Base-by-base conservation (phyloP, 108 stramenopile species). In the Cyclotella distinguenda region DNA sequence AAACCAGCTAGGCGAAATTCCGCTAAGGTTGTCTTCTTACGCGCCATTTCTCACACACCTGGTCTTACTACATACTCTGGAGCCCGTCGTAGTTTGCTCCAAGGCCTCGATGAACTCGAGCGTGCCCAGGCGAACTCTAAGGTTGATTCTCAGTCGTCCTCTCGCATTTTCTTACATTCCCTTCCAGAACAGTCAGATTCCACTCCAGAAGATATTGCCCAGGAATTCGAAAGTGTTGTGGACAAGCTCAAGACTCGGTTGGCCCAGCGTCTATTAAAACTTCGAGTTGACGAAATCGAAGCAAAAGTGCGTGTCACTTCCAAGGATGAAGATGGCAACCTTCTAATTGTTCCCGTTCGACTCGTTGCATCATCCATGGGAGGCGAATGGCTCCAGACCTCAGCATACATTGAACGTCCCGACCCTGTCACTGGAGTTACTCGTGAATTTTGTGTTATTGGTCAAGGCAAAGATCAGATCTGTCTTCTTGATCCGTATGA, bases 231-330 rank as follows among this genome's bases (percentile, higher is more conserved):
- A 46, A 18, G 64, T 0, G 77, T 90, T 38, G 84, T 96, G 59
- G 89, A 86, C 25, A 33, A 64, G 33, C 77, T 95, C 45, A 88
- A 95, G 86, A 86, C 87, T 49, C 56, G 70, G 51, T 82, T 94
- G 64, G 96, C 97, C 12, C 74, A 73, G 26, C 93, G 97, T 36
- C 82, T 98, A 31, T 77, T 97, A 58, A 96, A 96, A 72, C 86
- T 97, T 12, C 86, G 89, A 52, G 95, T 98, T 23, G 97, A 98
- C 73, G 97, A 98, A 72, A 97, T 98, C 62, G 97, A 98, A 82
- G 92, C 96, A 59, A 97, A 96, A 79, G 79, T 96, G 16, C 91
- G 96, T 51, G 61, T 95, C 32, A 46, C 65, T 48, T 70, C 76
- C 6, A 72, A 43, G 12, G 88, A 78, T 19, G 77, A 77, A 25